Conservation (phyloP, 306 rosid species). For the Ziziphus jujuba region DNA sequence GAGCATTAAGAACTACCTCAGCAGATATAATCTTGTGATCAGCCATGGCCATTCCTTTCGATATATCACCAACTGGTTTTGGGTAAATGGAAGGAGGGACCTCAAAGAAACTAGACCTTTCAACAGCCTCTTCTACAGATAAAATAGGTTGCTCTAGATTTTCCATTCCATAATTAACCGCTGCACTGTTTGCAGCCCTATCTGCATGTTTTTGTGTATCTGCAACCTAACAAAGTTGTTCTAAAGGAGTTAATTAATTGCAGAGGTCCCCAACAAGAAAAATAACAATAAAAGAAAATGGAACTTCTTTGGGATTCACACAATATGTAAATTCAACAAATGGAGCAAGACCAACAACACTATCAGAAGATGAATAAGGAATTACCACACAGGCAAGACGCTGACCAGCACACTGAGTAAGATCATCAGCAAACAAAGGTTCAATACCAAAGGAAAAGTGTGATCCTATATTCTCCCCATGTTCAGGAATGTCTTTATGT, state of each 20-base stretch:
- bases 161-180: conserved; percentile 64
- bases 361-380: conserved; percentile 20
- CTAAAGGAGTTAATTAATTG: neutral
- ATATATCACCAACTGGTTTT: conserved; percentile 73
- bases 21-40: conserved; percentile 73
- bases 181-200: conserved; percentile 58
- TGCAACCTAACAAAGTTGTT: conserved; percentile 62
- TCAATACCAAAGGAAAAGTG: conserved; percentile 58
- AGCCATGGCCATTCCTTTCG: conserved; percentile 89
- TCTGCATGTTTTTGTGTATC: conserved; percentile 91
- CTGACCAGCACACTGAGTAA: conserved; percentile 71
- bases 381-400: conserved; percentile 84
- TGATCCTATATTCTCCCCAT: conserved; percentile 74
- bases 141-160: conserved; percentile 68
- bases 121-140: conserved; percentile 78
- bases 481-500: conserved; percentile 64
- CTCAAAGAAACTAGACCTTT: conserved; percentile 69
- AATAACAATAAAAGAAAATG: conserved; percentile 1
- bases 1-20: conserved; percentile 40
- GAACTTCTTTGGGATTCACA: neutral
- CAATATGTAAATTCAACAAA: neutral
- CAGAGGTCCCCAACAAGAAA: neutral
- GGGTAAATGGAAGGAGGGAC: conserved; percentile 69
- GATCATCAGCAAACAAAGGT: conserved; percentile 70
- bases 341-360: conserved; percentile 13